Conservation (phyloP, 176 grass and related monocot species). For the Eleusine coracana region DNA sequence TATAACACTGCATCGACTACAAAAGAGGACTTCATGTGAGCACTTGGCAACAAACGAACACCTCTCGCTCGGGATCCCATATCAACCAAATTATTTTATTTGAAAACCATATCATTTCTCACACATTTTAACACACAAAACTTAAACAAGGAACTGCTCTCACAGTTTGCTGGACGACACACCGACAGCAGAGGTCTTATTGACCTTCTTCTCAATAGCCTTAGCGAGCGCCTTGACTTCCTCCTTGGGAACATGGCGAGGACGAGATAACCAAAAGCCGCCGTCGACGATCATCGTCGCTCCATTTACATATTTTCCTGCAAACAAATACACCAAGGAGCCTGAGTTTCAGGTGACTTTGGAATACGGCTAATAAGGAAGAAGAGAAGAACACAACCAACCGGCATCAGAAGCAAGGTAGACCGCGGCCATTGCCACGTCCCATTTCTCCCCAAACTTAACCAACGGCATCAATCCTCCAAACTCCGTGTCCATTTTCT, state of each 20-base stretch:
- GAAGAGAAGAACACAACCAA: not conserved
- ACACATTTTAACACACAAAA: no score
- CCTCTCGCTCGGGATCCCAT: no score
- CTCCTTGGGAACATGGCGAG: constrained; percentile 63
- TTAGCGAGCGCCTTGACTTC: constrained; percentile 76
- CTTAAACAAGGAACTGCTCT: not conserved
- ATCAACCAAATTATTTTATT: no score
- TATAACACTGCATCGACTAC: no score
- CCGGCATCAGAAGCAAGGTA: constrained; percentile 94
- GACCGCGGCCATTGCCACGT: constrained; percentile 87
- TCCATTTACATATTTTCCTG: constrained; percentile 92
- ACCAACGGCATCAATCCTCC: constrained; percentile 56
- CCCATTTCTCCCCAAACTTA: constrained; percentile 78
- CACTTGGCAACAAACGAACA: no score
- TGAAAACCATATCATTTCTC: no score
- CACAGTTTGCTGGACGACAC: constrained; percentile 75
- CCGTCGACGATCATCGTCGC: constrained; percentile 82
- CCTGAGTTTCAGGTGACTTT: not conserved
- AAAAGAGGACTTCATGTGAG: no score
- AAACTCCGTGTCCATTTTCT: constrained; percentile 59
- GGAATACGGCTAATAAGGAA: not conserved
- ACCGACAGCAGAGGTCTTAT: constrained; percentile 46
- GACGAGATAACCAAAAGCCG: constrained; percentile 81
- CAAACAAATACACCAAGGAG: constrained; percentile 29
- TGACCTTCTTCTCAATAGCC: constrained; percentile 64